Evolutionary conservation across 2,329 filamentous ascomycete species (phyloP), one percentile per base, ranked within the genome.

Genomic region (Aureobasidium sp.): DNA sequence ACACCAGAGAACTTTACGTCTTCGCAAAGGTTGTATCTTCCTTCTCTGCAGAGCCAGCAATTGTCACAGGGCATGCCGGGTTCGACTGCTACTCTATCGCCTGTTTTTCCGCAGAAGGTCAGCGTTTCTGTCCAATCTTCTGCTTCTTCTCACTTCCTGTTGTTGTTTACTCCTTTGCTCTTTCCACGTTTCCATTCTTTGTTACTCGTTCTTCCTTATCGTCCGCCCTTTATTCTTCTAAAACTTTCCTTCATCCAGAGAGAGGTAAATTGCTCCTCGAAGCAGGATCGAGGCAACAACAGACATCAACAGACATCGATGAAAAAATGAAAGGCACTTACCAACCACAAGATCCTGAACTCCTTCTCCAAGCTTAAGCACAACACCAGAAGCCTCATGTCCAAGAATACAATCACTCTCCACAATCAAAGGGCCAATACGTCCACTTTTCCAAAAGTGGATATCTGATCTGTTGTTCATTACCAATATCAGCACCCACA

Each of bases 1-100:
- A 92, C 96, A 1, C 92, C 92, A 25, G 91, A 91, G 73, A 97
- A 97, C 34, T 78, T 79, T 87, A 97, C 96, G 54, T 88, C 81
- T 11, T 84, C 82, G 77, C 93, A 97, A 27, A 97, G 85, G 75
- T 97, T 96, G 79, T 97, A 97, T 68, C 85, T 83, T 62, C 92
- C 93, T 36, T 81, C 79, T 65, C 90, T 87, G 79, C 92, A 97
- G 69, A 84, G 80, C 62, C 63, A 70, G 66, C 70, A 89, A 16
- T 62, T 83, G 11, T 78, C 78, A 67, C 86, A 89, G 0, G 86
- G 83, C 1, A 87, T 82, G 25, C 85, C 84, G 0, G 85, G 85
- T 67, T 89, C 86, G 16, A 89, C 73, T 3, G 86, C 86, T 10
- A 89, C 85, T 57, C 84, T 76, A 67, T 89, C 86, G 11, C 85